Conservation (phyloP, 768 basidiomycete genomes). For the Leccinum arenicola region DNA sequence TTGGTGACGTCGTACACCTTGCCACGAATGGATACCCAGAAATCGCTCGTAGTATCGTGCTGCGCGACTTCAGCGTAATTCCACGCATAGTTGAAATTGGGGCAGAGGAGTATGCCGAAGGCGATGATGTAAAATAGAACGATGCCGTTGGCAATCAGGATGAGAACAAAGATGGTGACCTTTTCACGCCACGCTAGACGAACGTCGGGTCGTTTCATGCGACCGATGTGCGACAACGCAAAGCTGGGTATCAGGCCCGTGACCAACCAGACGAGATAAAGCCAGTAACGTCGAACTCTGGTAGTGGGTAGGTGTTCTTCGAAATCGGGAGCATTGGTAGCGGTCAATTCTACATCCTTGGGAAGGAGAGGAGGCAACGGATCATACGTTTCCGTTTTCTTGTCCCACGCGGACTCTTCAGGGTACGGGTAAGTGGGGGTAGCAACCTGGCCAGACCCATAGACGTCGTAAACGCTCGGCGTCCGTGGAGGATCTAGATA, state of each 20-base stretch:
- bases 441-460: constrained; percentile 19
- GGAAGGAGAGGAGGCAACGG: constrained; percentile 30
- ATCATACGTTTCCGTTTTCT: constrained; percentile 35
- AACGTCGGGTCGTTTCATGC: constrained; percentile 68
- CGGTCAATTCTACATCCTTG: constrained; percentile 38
- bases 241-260: constrained; percentile 60
- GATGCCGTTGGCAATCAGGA: constrained; percentile 48
- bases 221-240: constrained; percentile 45
- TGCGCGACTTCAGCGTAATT: constrained; percentile 45
- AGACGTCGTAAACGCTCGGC: constrained; percentile 27
- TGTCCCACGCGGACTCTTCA: constrained; percentile 43
- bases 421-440: constrained; percentile 29
- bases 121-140: constrained; percentile 67
- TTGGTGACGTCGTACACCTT: constrained; percentile 60
- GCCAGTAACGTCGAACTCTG: constrained; percentile 55
- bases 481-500: constrained; percentile 32
- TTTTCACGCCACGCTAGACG: constrained; percentile 72
- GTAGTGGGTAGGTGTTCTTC: constrained; percentile 57
- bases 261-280: constrained; percentile 48
- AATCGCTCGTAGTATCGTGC: constrained; percentile 50
- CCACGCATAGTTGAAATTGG: constrained; percentile 62
- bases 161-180: constrained; percentile 59
- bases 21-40: constrained; percentile 62
- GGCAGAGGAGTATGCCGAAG: constrained; percentile 61
- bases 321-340: constrained; percentile 44